Evolutionary conservation across 225 moss, liverwort and hornwort genomes (phyloP).

Genomic region (Bryum argenteum): DNA sequence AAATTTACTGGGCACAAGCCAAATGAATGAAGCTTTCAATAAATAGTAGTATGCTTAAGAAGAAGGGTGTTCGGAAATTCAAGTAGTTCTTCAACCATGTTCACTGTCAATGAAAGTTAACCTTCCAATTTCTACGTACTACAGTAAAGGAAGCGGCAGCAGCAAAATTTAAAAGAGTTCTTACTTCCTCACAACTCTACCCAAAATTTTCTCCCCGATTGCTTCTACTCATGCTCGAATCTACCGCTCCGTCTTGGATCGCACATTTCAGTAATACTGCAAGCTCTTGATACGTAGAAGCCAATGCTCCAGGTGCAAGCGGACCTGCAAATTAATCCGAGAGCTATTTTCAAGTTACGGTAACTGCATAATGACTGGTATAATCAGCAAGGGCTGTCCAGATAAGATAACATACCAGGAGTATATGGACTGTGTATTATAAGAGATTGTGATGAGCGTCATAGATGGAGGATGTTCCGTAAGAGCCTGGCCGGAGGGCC

Average conservation of each 20-base stretch:
- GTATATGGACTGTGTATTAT: constrained; percentile 66
- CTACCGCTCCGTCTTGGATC: constrained; percentile 12
- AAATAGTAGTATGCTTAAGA: constrained; percentile 39
- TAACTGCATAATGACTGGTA: neutral
- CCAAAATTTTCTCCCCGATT: constrained; percentile 45
- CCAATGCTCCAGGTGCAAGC: constrained; percentile 16
- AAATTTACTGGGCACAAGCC: constrained; percentile 21
- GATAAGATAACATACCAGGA: constrained; percentile 52
- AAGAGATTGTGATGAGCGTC: constrained; percentile 85
- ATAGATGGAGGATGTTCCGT: constrained; percentile 77
- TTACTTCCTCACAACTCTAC: constrained; percentile 28
- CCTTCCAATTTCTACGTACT: constrained; percentile 23
- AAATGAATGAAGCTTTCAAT: constrained; percentile 34
- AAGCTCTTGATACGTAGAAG: constrained; percentile 30
- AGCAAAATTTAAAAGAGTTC: constrained; percentile 36
- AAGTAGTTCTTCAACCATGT: constrained; percentile 35
- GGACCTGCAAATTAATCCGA: constrained; percentile 47
- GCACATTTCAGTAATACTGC: constrained; percentile 14
- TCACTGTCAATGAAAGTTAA: constrained; percentile 14
- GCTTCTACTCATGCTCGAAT: constrained; percentile 33
- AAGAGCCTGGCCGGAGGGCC: constrained; percentile 70
- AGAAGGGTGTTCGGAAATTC: constrained; percentile 32
- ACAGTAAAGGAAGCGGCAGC: neutral
- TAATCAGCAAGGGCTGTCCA: neutral
- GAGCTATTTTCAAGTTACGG: constrained; percentile 9